Evolutionary conservation across 768 basidiomycete genomes (phyloP), one percentile per base, ranked within the genome.

Genomic region (Trametes gibbosa): DNA sequence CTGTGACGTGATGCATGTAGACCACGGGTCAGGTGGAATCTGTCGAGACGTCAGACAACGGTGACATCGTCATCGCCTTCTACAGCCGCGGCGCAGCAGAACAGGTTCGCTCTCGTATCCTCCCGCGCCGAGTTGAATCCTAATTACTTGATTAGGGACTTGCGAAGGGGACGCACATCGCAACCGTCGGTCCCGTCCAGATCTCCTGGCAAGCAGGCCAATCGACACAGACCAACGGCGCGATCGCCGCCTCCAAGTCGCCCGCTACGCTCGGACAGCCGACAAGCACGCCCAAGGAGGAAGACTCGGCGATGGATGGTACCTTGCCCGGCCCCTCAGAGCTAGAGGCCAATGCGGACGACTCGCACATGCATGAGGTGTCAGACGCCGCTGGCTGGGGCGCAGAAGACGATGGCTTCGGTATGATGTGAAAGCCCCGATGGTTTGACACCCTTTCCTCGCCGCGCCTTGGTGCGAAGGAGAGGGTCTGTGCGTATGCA

Each of bases 341-440:
- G 45, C 10, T 32, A 10, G 58, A 65, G 47, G 59, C 59, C 13
- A 56, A 63, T 47, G 59, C 59, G 14, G 72, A 70, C 24, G 75
- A 76, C 27, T 70, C 70, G 27, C 72, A 72, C 39, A 69, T 70
- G 46, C 70, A 79, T 35, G 87, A 87, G 59, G 87, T 85, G 68
- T 67, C 81, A 6, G 77, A 83, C 5, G 83, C 83, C 4, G 85
- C 81, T 64, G 86, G 88, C 23, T 90, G 89, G 88, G 89, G 87
- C 35, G 83, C 77, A 41, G 84, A 85, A 50, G 87, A 83, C 63
- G 86, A 90, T 66, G 85, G 83, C 45, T 90, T 90, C 86, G 87
- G 88, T 40, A 84, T 90, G 81, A 66, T 84, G 37, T 76, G 63
- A 72, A 53, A 10, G 32, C 34, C 9, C 48, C 29, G 29, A 32